phyloP scores from a whole-genome alignment of 2,329 filamentous ascomycete genomes.

The Metarhizium humberi region DNA sequence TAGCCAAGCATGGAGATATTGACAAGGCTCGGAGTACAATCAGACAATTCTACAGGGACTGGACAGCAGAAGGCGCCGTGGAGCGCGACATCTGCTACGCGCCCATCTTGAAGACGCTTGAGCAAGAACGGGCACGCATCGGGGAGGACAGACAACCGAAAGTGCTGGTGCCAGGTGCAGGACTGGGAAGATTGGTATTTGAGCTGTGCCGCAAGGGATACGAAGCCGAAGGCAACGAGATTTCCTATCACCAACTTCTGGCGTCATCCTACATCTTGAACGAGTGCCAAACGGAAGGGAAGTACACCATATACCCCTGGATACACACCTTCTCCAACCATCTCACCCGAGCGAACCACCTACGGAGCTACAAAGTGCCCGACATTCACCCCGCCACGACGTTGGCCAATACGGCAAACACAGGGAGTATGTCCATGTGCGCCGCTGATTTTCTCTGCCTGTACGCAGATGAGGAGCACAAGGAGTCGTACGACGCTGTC shows the following conservation, averaged over 20 bases:
- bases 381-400: slow-evolving; percentile 64
- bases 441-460: slow-evolving; percentile 88
- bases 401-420: slow-evolving; percentile 28
- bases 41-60: slow-evolving; percentile 90
- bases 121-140: slow-evolving; percentile 29
- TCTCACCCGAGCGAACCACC: slow-evolving; percentile 60
- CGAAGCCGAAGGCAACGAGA: slow-evolving; percentile 80
- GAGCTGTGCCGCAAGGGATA: slow-evolving; percentile 71
- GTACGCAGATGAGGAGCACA: slow-evolving; percentile 58
- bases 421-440: slow-evolving; percentile 80
- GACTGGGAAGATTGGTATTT: slow-evolving; percentile 79
- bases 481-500: slow-evolving; percentile 66
- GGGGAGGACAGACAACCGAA: slow-evolving; percentile 36
- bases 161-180: slow-evolving; percentile 83
- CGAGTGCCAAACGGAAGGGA: slow-evolving; percentile 45
- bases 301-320: slow-evolving; percentile 77
- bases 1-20: slow-evolving; percentile 64
- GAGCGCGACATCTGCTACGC: slow-evolving; percentile 74
- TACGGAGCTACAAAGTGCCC: slow-evolving; percentile 64
- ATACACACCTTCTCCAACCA: slow-evolving; percentile 85
- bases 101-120: slow-evolving; percentile 60
- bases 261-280: slow-evolving; percentile 73
- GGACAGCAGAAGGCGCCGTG: slow-evolving; percentile 65
- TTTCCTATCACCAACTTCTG: slow-evolving; percentile 93
- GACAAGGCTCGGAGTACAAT: slow-evolving; percentile 91